These are phyloP conservation scores for Yarrowia porcina DNA, from an alignment of 805 yeast genomes.

Conservation along the genomic window DNA sequence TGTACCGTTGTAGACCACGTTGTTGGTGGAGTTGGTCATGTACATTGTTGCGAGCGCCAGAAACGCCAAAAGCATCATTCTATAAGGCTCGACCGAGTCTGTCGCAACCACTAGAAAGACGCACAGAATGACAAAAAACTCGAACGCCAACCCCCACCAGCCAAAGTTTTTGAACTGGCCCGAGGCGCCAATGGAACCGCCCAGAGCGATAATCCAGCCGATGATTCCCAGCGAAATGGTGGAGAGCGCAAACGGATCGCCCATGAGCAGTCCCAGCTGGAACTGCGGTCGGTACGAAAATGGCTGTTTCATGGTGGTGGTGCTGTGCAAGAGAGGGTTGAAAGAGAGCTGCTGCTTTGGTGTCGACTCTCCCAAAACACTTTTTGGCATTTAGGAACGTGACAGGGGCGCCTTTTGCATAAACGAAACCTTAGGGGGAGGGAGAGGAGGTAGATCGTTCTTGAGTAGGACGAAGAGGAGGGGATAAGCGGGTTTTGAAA, in stretches of 20 bases:
- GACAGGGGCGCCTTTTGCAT: constrained; percentile 21
- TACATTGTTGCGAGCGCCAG: constrained; percentile 75
- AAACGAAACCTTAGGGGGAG: neutral
- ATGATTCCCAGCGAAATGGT: constrained; percentile 61
- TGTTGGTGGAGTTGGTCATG: constrained; percentile 78
- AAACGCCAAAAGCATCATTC: constrained; percentile 50
- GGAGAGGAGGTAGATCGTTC: neutral
- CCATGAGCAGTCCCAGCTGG: constrained; percentile 47
- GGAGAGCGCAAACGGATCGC: constrained; percentile 86
- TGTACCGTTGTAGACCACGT: constrained; percentile 64
- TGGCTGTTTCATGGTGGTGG: constrained; percentile 12
- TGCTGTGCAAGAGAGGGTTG: neutral
- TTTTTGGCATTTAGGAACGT: neutral
- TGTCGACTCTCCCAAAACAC: neutral
- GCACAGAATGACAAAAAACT: constrained; percentile 58
- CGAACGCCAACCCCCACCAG: constrained; percentile 95
- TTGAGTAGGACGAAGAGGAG: no score
- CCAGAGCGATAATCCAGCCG: constrained; percentile 86
- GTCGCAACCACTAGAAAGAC: constrained; percentile 52
- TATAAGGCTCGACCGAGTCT: constrained; percentile 67
- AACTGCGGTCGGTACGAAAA: constrained; percentile 24
- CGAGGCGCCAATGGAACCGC: constrained; percentile 70
- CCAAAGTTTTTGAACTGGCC: constrained; percentile 69
- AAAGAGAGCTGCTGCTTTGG: neutral
- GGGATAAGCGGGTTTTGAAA: no score